Evolutionary conservation across 2,329 filamentous ascomycete species (phyloP).

Genomic region (Sphaerostilbella broomeana): DNA sequence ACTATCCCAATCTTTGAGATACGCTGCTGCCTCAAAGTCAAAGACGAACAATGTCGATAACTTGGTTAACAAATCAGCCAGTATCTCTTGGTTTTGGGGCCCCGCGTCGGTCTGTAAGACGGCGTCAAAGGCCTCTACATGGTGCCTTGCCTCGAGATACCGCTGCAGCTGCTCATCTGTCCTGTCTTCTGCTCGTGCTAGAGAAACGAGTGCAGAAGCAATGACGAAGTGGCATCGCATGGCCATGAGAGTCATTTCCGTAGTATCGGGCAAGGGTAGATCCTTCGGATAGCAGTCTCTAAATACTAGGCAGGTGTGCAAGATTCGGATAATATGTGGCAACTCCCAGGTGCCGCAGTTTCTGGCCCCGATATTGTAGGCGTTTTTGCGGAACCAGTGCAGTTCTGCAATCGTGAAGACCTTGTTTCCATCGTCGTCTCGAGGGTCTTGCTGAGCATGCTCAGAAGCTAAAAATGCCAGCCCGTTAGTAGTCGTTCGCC

Average conservation of each 20-base stretch:
- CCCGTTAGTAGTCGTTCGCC: constrained; percentile 10
- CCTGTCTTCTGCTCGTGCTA: constrained; percentile 46
- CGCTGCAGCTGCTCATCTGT: constrained; percentile 47
- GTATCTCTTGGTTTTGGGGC: constrained; percentile 36
- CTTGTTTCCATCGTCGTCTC: constrained; percentile 35
- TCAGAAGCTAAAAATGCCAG: constrained; percentile 19
- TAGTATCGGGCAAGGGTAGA: constrained; percentile 31
- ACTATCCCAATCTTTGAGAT: constrained; percentile 60
- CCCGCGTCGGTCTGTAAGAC: constrained; percentile 34
- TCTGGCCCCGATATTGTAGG: constrained; percentile 70
- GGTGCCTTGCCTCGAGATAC: constrained; percentile 55
- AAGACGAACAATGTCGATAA: constrained; percentile 63
- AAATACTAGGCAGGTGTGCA: constrained; percentile 46
- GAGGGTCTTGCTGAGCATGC: constrained; percentile 28
- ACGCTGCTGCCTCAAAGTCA: constrained; percentile 70
- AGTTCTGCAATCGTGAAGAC: constrained; percentile 60
- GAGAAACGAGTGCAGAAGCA: constrained; percentile 42
- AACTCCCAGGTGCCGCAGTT: constrained; percentile 50
- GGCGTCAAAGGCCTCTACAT: constrained; percentile 53
- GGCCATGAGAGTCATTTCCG: constrained; percentile 50
- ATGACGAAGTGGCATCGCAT: constrained; percentile 68
- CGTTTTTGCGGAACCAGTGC: constrained; percentile 77
- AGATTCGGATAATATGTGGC: constrained; percentile 47
- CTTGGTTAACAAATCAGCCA: constrained; percentile 53
- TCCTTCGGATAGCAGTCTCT: constrained; percentile 45